Evolutionary conservation across 2,329 filamentous ascomycete genomes (phyloP).

Genomic region (Blastomyces percursus): DNA sequence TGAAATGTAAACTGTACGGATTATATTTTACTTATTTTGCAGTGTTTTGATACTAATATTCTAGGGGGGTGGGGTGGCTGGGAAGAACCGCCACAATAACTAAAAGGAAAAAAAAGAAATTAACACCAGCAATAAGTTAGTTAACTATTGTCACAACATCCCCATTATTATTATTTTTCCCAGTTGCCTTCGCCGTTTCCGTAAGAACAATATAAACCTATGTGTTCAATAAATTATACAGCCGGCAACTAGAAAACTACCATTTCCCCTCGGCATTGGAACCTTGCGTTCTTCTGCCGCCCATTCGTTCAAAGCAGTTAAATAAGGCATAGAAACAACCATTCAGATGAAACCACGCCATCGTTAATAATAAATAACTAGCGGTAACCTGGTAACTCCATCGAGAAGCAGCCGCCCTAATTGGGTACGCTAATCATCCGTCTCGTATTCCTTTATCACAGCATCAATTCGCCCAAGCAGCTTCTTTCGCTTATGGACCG

Average conservation of each 20-base stretch:
- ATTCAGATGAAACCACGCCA: neutral
- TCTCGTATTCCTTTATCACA: slow-evolving; percentile 5
- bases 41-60: too few relatives aligned
- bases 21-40: too few relatives aligned
- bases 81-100: too few relatives aligned
- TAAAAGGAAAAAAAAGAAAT: too few relatives aligned
- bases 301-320: neutral
- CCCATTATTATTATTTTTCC: too few relatives aligned
- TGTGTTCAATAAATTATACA: neutral
- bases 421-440: neutral
- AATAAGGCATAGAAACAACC: neutral
- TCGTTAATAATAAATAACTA: neutral
- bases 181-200: neutral
- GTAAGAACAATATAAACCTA: neutral
- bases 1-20: too few relatives aligned
- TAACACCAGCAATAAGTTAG: too few relatives aligned
- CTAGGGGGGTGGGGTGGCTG: too few relatives aligned
- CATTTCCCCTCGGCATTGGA: neutral
- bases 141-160: too few relatives aligned
- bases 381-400: neutral
- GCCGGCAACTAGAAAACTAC: neutral
- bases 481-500: slow-evolving; percentile 4
- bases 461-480: slow-evolving; percentile 1
- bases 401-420: neutral
- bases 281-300: neutral